phyloP scores from a whole-genome alignment of 2,329 filamentous ascomycete species.

The Cercospora zeae-maydis region DNA sequence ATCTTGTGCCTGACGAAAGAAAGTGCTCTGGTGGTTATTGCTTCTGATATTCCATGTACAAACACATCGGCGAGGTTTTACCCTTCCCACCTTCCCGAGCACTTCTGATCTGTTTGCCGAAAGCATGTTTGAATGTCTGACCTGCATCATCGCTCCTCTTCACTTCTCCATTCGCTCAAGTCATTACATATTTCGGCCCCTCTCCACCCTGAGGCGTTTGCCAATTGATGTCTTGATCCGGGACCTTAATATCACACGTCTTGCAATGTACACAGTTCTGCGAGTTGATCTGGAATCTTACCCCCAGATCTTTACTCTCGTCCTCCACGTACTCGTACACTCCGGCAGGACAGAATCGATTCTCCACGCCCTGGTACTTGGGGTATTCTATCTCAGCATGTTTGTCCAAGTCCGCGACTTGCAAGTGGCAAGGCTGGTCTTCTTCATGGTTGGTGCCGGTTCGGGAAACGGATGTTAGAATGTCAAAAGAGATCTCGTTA shows the following conservation, averaged over 20 bases:
- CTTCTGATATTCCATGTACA: too few species aligned
- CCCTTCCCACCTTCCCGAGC: too few species aligned
- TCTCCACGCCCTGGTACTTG: constrained; percentile 86
- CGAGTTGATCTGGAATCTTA: constrained; percentile 94
- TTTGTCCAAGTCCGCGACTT: constrained; percentile 91
- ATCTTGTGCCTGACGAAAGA: neutral
- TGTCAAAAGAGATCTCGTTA: constrained; percentile 91
- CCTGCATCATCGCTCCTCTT: neutral
- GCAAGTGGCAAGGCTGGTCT: constrained; percentile 93
- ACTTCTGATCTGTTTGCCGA: neutral
- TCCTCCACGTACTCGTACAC: constrained; percentile 99
- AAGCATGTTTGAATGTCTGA: neutral
- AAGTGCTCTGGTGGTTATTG: too few species aligned
- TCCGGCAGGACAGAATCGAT: constrained; percentile 92
- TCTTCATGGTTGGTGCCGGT: constrained; percentile 99
- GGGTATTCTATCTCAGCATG: constrained; percentile 83
- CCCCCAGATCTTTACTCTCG: constrained; percentile 75
- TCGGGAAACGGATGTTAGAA: constrained; percentile 88
- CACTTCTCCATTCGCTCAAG: constrained; percentile 27
- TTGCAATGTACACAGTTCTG: constrained; percentile 99
- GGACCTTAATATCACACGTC: constrained; percentile 98
- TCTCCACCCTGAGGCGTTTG: constrained; percentile 85
- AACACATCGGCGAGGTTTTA: too few species aligned
- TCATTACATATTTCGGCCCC: constrained; percentile 63
- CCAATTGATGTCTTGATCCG: constrained; percentile 92